Conservation (phyloP, 1,284 basidiomycete species). For the Mycena sp. region DNA sequence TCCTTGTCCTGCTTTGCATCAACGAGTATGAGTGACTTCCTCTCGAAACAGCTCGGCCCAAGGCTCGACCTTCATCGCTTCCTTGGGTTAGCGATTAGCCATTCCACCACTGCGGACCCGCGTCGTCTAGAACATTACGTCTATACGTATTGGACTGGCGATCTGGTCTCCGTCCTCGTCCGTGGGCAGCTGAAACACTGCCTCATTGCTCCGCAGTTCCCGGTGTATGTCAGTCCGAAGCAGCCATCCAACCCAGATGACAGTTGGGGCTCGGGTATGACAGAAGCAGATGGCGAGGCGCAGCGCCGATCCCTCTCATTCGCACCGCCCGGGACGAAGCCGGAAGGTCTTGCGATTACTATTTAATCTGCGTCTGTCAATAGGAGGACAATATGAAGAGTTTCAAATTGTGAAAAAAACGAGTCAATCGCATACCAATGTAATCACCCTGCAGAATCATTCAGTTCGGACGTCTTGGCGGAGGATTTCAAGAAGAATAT, state of each 20-base stretch:
- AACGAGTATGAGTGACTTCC: background rate
- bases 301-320: too few species aligned
- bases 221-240: background rate
- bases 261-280: background rate
- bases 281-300: background rate
- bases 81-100: background rate
- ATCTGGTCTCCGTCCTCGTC: background rate
- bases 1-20: background rate
- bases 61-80: background rate
- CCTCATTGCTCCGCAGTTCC: conserved; percentile 2
- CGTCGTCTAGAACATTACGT: background rate
- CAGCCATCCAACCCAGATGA: background rate
- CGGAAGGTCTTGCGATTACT: conserved; percentile 6
- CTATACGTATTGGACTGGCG: conserved; percentile 4
- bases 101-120: background rate
- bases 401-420: conserved; percentile 6
- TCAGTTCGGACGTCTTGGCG: too few species aligned
- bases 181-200: background rate
- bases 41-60: too few species aligned
- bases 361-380: conserved; percentile 1
- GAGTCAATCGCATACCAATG: conserved; percentile 3
- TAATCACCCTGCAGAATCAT: too few species aligned
- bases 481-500: too few species aligned
- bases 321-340: too few species aligned
- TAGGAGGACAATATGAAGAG: conserved; percentile 1